A percentile compares a stretch with the other conserved stretches of the same genome.
These are phyloP conservation scores for Acanthamoeba culbertsoni DNA, from an alignment of 208 protist genomes.

Conservation along the genomic window DNA sequence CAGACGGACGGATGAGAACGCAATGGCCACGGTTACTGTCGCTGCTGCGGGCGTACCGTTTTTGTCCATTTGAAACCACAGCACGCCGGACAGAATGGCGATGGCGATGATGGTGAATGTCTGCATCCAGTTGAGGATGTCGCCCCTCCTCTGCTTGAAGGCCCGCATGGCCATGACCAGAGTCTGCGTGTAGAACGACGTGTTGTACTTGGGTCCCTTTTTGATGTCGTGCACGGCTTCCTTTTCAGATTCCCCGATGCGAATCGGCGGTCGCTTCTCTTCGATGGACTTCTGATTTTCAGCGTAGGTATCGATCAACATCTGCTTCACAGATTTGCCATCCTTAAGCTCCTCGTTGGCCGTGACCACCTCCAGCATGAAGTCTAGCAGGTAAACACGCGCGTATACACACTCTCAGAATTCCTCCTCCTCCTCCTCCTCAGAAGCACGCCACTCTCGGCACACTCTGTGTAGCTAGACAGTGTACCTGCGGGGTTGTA, in stretches of 20 bases:
- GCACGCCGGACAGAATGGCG: constrained; percentile 56
- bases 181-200: not conserved
- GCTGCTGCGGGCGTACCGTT: too few species aligned
- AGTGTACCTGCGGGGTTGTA: constrained; percentile 72
- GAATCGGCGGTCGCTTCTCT: not conserved
- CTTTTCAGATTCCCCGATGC: not conserved
- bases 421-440: too few species aligned
- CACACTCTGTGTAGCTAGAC: too few species aligned
- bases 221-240: constrained; percentile 4
- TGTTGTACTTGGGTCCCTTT: constrained; percentile 9
- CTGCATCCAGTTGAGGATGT: constrained; percentile 61
- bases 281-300: not conserved
- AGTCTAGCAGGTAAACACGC: not conserved
- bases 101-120: constrained; percentile 62
- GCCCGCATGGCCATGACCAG: not conserved
- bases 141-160: constrained; percentile 49
- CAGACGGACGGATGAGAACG: too few species aligned
- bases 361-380: not conserved
- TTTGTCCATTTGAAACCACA: constrained; percentile 69
- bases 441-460: too few species aligned
- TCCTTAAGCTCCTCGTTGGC: not conserved
- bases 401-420: not conserved
- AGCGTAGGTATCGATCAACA: constrained; percentile 23
- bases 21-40: too few species aligned
- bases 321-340: not conserved